Percentiles rank a stretch among this genome's conserved stretches.
phyloP scores from a whole-genome alignment of 2,329 filamentous ascomycete species.

The Fusarium falciforme region DNA sequence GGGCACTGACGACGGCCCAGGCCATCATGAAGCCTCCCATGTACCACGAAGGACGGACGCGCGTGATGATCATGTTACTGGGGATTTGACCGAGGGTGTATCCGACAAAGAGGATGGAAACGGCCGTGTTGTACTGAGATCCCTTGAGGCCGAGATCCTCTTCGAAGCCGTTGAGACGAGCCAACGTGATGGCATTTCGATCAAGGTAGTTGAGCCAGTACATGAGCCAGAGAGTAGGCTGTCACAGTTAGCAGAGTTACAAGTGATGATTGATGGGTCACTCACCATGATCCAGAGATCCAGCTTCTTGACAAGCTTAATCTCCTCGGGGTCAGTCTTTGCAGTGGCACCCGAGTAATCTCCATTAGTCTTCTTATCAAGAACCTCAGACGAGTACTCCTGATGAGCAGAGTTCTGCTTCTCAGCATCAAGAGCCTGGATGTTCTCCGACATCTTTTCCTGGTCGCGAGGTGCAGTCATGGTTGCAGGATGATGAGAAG shows the following conservation, averaged over 20 bases:
- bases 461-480: constrained; percentile 19
- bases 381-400: constrained; percentile 30
- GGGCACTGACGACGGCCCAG: constrained; percentile 59
- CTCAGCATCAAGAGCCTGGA: constrained; percentile 27
- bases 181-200: constrained; percentile 58
- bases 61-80: constrained; percentile 56
- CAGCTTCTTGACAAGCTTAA: constrained; percentile 17
- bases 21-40: constrained; percentile 55
- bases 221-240: constrained; percentile 35
- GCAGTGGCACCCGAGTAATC: constrained; percentile 35
- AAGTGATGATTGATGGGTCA: background rate
- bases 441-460: constrained; percentile 8
- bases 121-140: constrained; percentile 40
- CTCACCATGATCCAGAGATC: constrained; percentile 19
- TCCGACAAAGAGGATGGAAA: constrained; percentile 51
- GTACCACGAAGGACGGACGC: constrained; percentile 52
- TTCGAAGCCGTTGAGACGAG: constrained; percentile 45
- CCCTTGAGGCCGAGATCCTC: constrained; percentile 32
- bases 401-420: constrained; percentile 34
- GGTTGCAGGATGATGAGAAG: background rate
- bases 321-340: constrained; percentile 10
- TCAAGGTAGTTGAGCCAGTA: constrained; percentile 58
- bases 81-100: constrained; percentile 55
- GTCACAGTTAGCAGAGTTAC: too few species aligned
- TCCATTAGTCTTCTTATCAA: constrained; percentile 30